Percentiles rank a stretch among this genome's conserved stretches.
Evolutionary conservation across 306 rosid genomes (phyloP).

Genomic region (Vigna hirtella): DNA sequence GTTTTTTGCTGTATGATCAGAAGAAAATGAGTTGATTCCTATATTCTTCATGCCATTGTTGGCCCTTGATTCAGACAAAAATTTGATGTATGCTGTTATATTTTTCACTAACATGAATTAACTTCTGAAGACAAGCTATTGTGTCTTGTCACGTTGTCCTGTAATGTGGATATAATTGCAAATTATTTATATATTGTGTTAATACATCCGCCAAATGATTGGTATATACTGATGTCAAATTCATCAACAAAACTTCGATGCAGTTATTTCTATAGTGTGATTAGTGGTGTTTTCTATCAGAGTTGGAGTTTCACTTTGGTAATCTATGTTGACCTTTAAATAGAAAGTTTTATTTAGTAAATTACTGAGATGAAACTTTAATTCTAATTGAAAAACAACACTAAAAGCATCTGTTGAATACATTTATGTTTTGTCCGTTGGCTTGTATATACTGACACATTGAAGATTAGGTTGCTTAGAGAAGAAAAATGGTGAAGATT

Average conservation of each 20-base stretch:
- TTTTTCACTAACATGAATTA: neutral
- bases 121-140: neutral
- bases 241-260: neutral
- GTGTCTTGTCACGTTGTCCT: conserved; percentile 17
- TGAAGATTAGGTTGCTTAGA: conserved; percentile 53
- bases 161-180: neutral
- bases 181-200: neutral
- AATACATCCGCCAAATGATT: neutral
- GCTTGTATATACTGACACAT: conserved; percentile 37
- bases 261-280: neutral
- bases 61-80: neutral
- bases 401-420: neutral
- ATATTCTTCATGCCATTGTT: neutral
- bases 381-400: neutral
- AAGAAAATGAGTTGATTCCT: conserved; percentile 24
- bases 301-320: too few relatives aligned
- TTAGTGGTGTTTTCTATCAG: neutral
- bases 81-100: neutral
- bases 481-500: conserved; percentile 83
- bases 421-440: neutral
- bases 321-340: neutral
- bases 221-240: neutral
- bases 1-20: conserved; percentile 19
- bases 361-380: neutral
- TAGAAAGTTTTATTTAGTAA: neutral